Evolutionary conservation across 306 rosid species (phyloP).

Genomic region (Lablab purpureus): DNA sequence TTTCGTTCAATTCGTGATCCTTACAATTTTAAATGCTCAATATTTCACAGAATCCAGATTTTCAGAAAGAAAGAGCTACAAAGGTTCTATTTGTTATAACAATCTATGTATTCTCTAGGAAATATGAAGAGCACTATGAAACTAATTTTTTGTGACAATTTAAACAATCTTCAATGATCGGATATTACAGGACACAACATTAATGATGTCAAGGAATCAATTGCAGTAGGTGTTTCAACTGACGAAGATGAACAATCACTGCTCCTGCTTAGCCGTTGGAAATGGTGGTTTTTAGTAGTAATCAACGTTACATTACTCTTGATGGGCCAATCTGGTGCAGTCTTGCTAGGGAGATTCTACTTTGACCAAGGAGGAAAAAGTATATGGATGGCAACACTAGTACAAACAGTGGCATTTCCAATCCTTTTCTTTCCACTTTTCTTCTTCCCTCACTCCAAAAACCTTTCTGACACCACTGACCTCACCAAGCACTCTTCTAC

Average conservation of each 20-base stretch:
- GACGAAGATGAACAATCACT: constrained; percentile 16
- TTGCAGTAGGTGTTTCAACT: neutral
- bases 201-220: constrained; percentile 15
- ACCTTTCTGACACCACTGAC: constrained; percentile 1
- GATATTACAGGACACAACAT: neutral
- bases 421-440: constrained; percentile 60
- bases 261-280: constrained; percentile 52
- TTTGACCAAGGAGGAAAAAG: constrained; percentile 76
- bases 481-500: constrained; percentile 41
- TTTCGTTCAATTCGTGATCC: neutral
- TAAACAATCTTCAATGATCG: neutral
- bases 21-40: neutral
- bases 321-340: constrained; percentile 76
- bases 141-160: neutral
- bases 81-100: neutral
- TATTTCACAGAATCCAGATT: neutral
- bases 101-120: neutral
- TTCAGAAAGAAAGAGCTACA: neutral
- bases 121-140: neutral
- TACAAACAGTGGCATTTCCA: constrained; percentile 74
- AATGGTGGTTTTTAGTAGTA: constrained; percentile 72
- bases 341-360: constrained; percentile 70
- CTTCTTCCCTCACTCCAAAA: constrained; percentile 51
- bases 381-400: constrained; percentile 76
- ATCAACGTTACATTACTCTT: constrained; percentile 62